Evolutionary conservation across 2,329 filamentous ascomycete species (phyloP), one percentile per base, ranked within the genome.

Genomic region (Apiospora malaysiana): DNA sequence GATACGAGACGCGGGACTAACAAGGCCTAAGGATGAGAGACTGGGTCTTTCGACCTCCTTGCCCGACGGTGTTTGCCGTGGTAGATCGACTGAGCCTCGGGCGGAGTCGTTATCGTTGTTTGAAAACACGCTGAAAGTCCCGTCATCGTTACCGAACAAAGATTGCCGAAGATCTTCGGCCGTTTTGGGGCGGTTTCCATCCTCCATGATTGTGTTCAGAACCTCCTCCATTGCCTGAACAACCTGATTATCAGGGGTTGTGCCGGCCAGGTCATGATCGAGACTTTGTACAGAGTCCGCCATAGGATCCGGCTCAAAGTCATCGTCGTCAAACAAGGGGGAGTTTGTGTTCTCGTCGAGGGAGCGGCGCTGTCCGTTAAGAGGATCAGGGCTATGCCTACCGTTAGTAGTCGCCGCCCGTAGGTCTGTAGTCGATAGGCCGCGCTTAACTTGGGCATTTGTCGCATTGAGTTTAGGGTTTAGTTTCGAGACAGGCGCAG

Each of bases 221-320:
- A 95, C 96, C 74, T 93, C 90, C 79, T 98, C 95, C 88, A 99
- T 95, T 4, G 94, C 95, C 81, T 97, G 90, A 7, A 99, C 94
- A 40, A 98, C 92, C 72, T 92, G 89, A 0, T 89, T 93, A 77
- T 97, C 92, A 7, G 92, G 92, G 0, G 85, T 85, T 27, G 85
- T 85, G 71, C 86, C 86, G 12, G 87, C 85, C n/a, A 83, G 85
- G 56, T 94, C 93, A 66, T 92, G 91, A 27, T 95, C 93, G 10
- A 97, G 84, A 75, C 94, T 97, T 68, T 94, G 88, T 0, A 93
- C 88, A 1, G 95, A 98, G 73, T 90, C 89, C 47, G 81, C 82
- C 78, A 93, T 86, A 65, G 88, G 88, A 75, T 97, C 90, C 45
- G 90, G 89, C 65, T 96, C 94, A 37, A 86, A 84, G 56, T 93